A percentile compares a stretch with the other conserved stretches of the same genome.
These are phyloP conservation scores for Chlorophyllum brunneum DNA, from an alignment of 768 basidiomycete species.

Conservation along the genomic window DNA sequence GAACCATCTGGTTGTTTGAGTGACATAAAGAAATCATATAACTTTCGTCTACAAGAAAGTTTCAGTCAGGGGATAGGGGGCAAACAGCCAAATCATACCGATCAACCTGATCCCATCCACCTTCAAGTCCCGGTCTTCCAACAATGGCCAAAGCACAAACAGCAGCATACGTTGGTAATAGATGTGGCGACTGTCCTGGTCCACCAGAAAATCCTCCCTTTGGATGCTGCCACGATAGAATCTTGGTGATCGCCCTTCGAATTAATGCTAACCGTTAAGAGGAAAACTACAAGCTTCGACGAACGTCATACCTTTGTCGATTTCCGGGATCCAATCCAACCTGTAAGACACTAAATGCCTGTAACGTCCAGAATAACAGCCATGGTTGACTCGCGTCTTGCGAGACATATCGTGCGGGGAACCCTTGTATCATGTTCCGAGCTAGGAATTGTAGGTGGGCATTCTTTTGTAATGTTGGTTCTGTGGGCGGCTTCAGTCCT, in stretches of 20 bases:
- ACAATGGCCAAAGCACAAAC: constrained; percentile 82
- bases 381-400: constrained; percentile 96
- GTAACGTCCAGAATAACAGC: constrained; percentile 91
- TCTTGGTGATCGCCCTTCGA: constrained; percentile 71
- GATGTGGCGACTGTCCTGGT: constrained; percentile 81
- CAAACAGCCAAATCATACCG: no score
- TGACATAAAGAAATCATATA: constrained; percentile 89
- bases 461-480: constrained; percentile 50
- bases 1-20: constrained; percentile 92
- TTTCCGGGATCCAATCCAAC: constrained; percentile 74
- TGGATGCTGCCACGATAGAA: constrained; percentile 79
- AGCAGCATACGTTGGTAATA: constrained; percentile 87
- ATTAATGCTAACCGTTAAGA: not conserved
- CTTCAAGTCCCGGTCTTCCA: constrained; percentile 65
- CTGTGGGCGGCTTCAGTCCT: not conserved
- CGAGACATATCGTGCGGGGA: constrained; percentile 73
- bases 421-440: constrained; percentile 69
- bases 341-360: constrained; percentile 77
- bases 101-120: constrained; percentile 87
- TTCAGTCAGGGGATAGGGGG: no score
- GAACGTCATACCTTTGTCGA: constrained; percentile 73
- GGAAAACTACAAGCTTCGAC: not conserved
- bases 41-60: constrained; percentile 46
- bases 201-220: constrained; percentile 92
- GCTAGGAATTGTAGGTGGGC: constrained; percentile 75